Conservation (phyloP, 2,329 filamentous ascomycete species). For the Reticulascus tulasneorum region DNA sequence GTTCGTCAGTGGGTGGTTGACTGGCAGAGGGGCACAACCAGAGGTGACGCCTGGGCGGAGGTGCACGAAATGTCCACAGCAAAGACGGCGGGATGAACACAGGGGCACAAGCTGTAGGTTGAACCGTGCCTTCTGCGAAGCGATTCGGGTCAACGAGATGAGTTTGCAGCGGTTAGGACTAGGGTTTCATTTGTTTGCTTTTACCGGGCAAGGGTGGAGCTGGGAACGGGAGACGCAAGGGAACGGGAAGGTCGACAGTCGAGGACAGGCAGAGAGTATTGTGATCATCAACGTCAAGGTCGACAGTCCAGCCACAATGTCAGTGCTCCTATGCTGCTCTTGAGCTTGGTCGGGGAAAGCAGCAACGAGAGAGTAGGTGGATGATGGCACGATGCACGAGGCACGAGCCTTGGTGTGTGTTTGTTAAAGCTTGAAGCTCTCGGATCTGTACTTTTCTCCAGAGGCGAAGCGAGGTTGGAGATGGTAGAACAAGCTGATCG, state of each 20-base stretch:
- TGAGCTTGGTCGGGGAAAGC: too few relatives aligned
- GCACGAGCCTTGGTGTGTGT: too few relatives aligned
- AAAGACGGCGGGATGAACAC: slow-evolving; percentile 23
- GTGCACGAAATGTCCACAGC: slow-evolving; percentile 27
- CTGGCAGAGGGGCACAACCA: slow-evolving; percentile 6
- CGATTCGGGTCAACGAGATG: slow-evolving; percentile 8
- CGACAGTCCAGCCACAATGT: not conserved
- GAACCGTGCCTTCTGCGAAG: slow-evolving; percentile 31
- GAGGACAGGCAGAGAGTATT: not conserved
- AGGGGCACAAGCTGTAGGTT: slow-evolving; percentile 32
- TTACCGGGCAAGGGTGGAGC: slow-evolving; percentile 17
- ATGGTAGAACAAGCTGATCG: too few relatives aligned
- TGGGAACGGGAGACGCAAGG: slow-evolving; percentile 14
- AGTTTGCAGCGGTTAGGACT: slow-evolving; percentile 33
- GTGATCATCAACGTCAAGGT: slow-evolving; percentile 1
- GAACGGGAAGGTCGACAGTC: slow-evolving; percentile 5
- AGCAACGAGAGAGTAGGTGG: too few relatives aligned
- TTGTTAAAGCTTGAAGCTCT: too few relatives aligned
- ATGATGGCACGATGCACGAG: too few relatives aligned
- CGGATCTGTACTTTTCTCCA: too few relatives aligned
- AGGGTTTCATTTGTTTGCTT: slow-evolving; percentile 35
- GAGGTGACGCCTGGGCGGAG: slow-evolving; percentile 22
- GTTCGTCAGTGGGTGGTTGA: slow-evolving; percentile 4
- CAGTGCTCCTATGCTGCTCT: too few relatives aligned
- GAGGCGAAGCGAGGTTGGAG: too few relatives aligned